These are phyloP conservation scores for Colletotrichum cordylinicola DNA, from an alignment of 2,329 filamentous ascomycete species.

Conservation along the genomic window DNA sequence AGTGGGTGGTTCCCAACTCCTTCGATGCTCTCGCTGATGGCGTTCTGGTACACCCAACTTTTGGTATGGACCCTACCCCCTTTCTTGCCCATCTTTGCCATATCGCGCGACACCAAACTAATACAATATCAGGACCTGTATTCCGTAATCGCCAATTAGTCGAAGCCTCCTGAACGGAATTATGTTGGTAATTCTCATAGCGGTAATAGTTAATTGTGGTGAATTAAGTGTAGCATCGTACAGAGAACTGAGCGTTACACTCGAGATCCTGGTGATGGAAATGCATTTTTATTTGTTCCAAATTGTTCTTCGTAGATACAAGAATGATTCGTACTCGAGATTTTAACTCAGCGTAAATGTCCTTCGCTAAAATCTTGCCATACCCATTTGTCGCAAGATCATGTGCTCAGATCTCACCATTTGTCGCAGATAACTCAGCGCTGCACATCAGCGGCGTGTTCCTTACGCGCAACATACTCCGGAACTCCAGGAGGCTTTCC, in stretches of 20 bases:
- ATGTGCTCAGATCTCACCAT: background rate
- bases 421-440: background rate
- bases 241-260: background rate
- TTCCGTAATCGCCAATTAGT: background rate
- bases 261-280: background rate
- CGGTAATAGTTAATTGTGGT: too few relatives aligned
- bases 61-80: background rate
- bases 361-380: background rate
- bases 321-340: rapidly evolving
- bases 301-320: background rate
- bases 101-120: background rate
- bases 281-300: background rate
- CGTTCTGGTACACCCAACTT: background rate
- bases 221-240: background rate
- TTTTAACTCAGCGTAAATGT: background rate
- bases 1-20: background rate
- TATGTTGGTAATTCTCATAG: background rate
- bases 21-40: background rate
- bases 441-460: background rate
- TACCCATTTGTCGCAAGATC: background rate
- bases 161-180: background rate
- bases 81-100: background rate
- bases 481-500: background rate
- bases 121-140: background rate
- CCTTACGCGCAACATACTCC: background rate